Evolutionary conservation across 495 filamentous ascomycete genomes (phyloP), one percentile per base, ranked within the genome.

Genomic region (Neurospora hispaniola): DNA sequence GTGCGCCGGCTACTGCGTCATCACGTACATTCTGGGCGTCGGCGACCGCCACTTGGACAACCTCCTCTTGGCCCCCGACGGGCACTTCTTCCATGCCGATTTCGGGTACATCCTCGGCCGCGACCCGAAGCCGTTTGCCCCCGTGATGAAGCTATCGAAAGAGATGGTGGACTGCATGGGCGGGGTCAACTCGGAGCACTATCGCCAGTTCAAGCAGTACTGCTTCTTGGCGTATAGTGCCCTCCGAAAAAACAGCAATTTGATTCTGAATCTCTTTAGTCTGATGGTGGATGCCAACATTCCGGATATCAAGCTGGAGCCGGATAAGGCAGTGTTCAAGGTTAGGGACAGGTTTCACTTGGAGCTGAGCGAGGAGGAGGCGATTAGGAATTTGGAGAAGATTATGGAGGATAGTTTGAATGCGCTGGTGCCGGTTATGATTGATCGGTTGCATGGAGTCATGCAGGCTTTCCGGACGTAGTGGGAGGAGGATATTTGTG

Each of bases 151-250:
- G 77, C 88, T 99, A 27, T 93, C 92, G 81, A 93, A 94, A 77
- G 96, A 99, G 78, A 99, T 99, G 96, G 92, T 98, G 16, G 96
- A 98, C 76, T 95, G 94, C 71, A 98, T 99, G 96, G 96, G 96
- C 71, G 94, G 96, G 8, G 85, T 89, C 5, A 85, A 86, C 39
- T 92, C 90, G 38, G 88, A 90, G 20, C 89, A 97, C 69, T 98
- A 97, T 79, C 81, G 89, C 16, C 88, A 92, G 62, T 99, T 98
- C 82, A 94, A 94, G 78, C 91, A 94, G 76, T 96, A 98, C 81
- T 97, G 94, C 81, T 98, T 96, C 80, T 95, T 96, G 0, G 94
- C 96, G 1, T 99, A 95, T 80, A 93, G 92, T 18, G 93, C 96
- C 23, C 84, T 99, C 40, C 89, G 96, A 54, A 97, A 98, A 79